Base-by-base conservation (phyloP, 257 asterid species). In the Solanum verrucosum region DNA sequence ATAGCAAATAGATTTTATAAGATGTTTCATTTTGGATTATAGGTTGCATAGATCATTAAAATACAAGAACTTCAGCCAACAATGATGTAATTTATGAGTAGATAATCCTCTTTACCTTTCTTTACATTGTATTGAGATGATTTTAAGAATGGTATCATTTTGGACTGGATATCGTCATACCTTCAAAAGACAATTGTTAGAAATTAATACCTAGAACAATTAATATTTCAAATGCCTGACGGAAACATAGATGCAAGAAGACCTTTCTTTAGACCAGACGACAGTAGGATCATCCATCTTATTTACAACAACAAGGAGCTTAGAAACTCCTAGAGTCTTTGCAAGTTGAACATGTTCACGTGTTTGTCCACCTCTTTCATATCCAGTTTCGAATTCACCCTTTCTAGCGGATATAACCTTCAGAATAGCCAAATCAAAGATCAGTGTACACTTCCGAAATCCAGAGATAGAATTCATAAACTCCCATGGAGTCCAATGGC, bases 231-330 rank as follows among this genome's bases (percentile, higher is more conserved):
- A 68, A 84, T 46, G 81, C 74, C 56, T 25, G 85, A 56, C 4
- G 60, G 49, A 56, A 35, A 42, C 38, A 72, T 37, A 82, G 60
- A 27, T 56, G n/a, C 71, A 70, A 71, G 87, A 87, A n/a, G 87
- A 97, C 99, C 99, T 97, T 90, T 95, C 98, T 93, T 94, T 96
- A 60, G 99, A 93, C 99, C 99, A 97, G 90, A 92, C 88, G 40
- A 97, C 99, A 72, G 99, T 97, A 89, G 96, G 98, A n/a, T 97
- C 99, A 16, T 96, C 99, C 99, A 97, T 97, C 91, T 97, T 97
- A 92, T 97, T 97, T 83, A 97, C 98, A 82, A 94, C 99, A 79
- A 97, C 98, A 65, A 97, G 92, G 88, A 97, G 93, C 95, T 95
- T 97, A 83, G 99, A 87, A 84, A 97, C 99, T 31, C 98, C 99